phyloP scores from a whole-genome alignment of 139 green algal species.

The Gonium pectorale region DNA sequence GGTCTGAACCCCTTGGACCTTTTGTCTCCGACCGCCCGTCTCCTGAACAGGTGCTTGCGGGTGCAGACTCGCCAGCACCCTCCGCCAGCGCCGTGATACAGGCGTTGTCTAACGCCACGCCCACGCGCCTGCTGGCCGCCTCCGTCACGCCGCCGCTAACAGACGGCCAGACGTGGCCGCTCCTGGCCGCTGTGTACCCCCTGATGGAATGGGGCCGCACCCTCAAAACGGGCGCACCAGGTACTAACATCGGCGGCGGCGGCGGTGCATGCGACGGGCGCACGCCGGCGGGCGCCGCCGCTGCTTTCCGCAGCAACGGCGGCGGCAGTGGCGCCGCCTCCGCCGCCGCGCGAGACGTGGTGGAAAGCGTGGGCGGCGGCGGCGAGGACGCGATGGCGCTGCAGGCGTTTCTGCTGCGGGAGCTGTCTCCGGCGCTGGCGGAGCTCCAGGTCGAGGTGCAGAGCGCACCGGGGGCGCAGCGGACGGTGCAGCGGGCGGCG shows the following conservation, averaged over 20 bases:
- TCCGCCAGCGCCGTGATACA: neutral
- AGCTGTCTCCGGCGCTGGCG: neutral
- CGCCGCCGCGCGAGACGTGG: neutral
- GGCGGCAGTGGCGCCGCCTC: neutral
- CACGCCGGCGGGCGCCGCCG: no score
- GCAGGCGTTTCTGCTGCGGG: neutral
- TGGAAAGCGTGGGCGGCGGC: no score
- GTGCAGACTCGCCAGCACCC: neutral
- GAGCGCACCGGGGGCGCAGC: no score
- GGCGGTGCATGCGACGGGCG: no score
- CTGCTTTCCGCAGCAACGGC: no score
- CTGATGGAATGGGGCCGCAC: conserved; percentile 16
- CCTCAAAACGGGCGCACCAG: no score
- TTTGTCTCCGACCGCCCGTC: no score
- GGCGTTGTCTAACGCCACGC: neutral
- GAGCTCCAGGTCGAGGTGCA: no score
- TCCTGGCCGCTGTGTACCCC: neutral
- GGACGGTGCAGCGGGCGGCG: neutral
- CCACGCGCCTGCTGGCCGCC: neutral
- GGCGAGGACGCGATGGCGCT: neutral
- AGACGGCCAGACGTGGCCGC: neutral
- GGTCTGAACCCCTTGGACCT: no score
- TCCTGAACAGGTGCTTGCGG: neutral
- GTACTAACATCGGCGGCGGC: no score
- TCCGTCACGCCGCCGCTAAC: conserved; percentile 1